phyloP scores from a whole-genome alignment of 371 early-diverging fungal species.

The Mortierella sp. region DNA sequence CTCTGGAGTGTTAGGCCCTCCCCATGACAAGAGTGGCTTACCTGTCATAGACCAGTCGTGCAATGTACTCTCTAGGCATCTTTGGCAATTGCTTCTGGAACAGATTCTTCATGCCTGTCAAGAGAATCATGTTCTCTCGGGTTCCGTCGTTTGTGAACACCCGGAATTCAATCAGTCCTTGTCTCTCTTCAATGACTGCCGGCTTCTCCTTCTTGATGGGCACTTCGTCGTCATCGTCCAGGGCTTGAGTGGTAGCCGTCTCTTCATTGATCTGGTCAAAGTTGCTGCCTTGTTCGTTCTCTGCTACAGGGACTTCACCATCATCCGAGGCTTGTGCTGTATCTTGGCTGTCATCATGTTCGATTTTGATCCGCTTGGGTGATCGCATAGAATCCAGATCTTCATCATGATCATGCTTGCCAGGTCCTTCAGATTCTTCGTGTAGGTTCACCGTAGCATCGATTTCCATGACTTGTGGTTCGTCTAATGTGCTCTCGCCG shows the following conservation, averaged over 20 bases:
- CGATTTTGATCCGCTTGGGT: conserved; percentile 53
- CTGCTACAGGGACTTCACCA: conserved; percentile 26
- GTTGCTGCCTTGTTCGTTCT: conserved; percentile 42
- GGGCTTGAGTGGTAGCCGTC: conserved; percentile 23
- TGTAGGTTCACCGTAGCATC: conserved; percentile 5
- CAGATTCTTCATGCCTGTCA: conserved; percentile 95
- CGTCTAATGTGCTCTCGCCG: not conserved
- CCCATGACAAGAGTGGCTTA: conserved; percentile 35
- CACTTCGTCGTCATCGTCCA: conserved; percentile 46
- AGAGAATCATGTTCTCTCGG: conserved; percentile 82
- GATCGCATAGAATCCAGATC: no score
- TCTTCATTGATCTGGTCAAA: conserved; percentile 32
- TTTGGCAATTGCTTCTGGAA: conserved; percentile 99
- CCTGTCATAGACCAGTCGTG: conserved; percentile 95
- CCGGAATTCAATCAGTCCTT: conserved; percentile 76
- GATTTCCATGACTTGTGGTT: conserved; percentile 12
- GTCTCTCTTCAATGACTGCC: conserved; percentile 70
- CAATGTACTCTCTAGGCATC: conserved; percentile 99
- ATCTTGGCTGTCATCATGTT: conserved; percentile 30
- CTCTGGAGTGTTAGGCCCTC: no score
- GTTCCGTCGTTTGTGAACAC: conserved; percentile 78
- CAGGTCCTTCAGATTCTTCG: conserved; percentile 18
- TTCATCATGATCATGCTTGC: conserved; percentile 14
- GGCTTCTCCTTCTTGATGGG: conserved; percentile 56
- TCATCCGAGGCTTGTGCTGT: conserved; percentile 11